Percentiles rank a stretch among this genome's conserved stretches.
These are phyloP conservation scores for Auricularia sp. DNA, from an alignment of 768 basidiomycete species.

Conservation along the genomic window DNA sequence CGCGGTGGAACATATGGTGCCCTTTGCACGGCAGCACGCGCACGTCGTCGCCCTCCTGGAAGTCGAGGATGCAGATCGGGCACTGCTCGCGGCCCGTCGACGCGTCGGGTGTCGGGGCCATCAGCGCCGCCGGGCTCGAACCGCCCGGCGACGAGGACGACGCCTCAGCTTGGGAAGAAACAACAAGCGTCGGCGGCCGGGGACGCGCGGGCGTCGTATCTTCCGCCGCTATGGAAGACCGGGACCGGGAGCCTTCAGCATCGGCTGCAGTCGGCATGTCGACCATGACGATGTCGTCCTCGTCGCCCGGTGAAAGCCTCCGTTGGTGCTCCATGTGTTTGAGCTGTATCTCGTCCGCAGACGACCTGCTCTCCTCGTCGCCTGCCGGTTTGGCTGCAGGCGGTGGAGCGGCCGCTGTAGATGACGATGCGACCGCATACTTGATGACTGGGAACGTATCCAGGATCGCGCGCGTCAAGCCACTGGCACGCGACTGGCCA, in stretches of 20 bases:
- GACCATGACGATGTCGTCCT: background rate
- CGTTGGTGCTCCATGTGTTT: background rate
- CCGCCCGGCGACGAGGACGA: conserved; percentile 4
- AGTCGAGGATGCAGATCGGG: conserved; percentile 91
- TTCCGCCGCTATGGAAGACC: background rate
- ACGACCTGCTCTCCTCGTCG: background rate
- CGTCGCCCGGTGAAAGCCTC: background rate
- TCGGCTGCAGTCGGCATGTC: background rate
- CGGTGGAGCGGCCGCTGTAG: background rate
- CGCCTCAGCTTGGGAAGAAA: background rate
- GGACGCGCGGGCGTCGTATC: conserved; percentile 21
- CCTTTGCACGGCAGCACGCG: conserved; percentile 87
- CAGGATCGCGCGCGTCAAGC: conserved; percentile 83
- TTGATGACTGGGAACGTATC: conserved; percentile 94
- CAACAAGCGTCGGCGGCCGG: conserved; percentile 1
- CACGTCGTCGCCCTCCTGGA: conserved; percentile 87
- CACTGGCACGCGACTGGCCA: conserved; percentile 66
- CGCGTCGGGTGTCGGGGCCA: conserved; percentile 45
- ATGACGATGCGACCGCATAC: conserved; percentile 22
- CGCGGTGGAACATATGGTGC: conserved; percentile 81
- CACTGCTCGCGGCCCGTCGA: conserved; percentile 73
- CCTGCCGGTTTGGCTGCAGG: background rate
- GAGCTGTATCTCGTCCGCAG: background rate
- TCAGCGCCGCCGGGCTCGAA: conserved; percentile 13
- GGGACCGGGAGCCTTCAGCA: background rate